Conservation (phyloP, 2,329 filamentous ascomycete genomes). For the Ophiosphaerella korrae region DNA sequence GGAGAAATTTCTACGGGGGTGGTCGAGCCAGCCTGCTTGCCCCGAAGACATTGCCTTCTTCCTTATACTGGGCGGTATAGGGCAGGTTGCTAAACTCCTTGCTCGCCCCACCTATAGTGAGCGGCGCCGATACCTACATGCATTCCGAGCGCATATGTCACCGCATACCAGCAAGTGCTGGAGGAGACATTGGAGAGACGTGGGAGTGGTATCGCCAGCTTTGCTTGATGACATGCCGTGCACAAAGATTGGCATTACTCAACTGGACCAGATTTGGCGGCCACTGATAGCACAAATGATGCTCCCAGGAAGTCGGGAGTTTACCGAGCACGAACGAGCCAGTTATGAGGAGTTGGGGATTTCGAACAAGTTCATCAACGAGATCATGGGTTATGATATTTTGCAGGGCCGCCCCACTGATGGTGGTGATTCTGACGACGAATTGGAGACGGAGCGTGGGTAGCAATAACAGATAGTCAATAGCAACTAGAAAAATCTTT, state of each 20-base stretch:
- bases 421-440: slow-evolving; percentile 33
- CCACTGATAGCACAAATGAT: slow-evolving; percentile 41
- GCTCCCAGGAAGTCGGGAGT: slow-evolving; percentile 33
- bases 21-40: slow-evolving; percentile 38
- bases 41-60: slow-evolving; percentile 46
- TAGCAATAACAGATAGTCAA: not conserved
- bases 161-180: slow-evolving; percentile 43
- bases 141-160: slow-evolving; percentile 43
- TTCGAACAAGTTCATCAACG: slow-evolving; percentile 42
- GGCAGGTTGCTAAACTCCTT: slow-evolving; percentile 42
- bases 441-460: slow-evolving; percentile 16
- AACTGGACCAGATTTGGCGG: slow-evolving; percentile 45
- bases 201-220: slow-evolving; percentile 41
- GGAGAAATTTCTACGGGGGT: slow-evolving; percentile 38
- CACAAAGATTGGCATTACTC: slow-evolving; percentile 43
- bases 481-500: not conserved
- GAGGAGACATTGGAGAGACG: slow-evolving; percentile 41
- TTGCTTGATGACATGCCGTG: slow-evolving; percentile 44
- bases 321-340: slow-evolving; percentile 36
- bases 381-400: slow-evolving; percentile 45
- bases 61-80: slow-evolving; percentile 42
- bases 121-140: slow-evolving; percentile 36
- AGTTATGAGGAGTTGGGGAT: slow-evolving; percentile 33
- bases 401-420: slow-evolving; percentile 34
- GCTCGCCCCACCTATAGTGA: slow-evolving; percentile 40